phyloP scores from a whole-genome alignment of 495 filamentous ascomycete species.

The Entonaema liquescens region DNA sequence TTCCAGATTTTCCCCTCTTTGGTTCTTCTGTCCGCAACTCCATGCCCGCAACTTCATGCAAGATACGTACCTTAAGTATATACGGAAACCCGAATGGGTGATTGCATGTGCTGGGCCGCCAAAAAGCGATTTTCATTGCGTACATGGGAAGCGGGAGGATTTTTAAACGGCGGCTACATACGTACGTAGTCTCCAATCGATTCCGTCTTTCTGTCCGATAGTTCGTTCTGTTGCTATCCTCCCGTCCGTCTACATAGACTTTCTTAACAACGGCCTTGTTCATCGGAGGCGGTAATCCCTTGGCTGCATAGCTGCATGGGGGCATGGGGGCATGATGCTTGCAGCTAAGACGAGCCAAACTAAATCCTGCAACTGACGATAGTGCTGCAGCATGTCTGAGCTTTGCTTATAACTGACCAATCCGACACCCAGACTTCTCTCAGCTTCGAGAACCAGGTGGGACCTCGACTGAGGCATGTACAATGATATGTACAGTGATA shows the following conservation, averaged over 20 bases:
- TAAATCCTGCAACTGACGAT: slow-evolving; percentile 40
- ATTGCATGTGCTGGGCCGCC: background rate
- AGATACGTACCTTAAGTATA: background rate
- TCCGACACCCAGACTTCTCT: slow-evolving; percentile 11
- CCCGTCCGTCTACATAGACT: slow-evolving; percentile 19
- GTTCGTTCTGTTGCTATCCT: slow-evolving; percentile 30
- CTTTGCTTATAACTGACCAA: slow-evolving; percentile 21
- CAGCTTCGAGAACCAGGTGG: slow-evolving; percentile 37
- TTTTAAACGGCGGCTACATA: slow-evolving; percentile 21
- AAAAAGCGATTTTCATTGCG: background rate
- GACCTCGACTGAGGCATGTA: slow-evolving; percentile 1
- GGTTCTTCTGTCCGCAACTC: background rate
- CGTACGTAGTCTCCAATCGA: slow-evolving; percentile 19
- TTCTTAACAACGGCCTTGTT: slow-evolving; percentile 15
- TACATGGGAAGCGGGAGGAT: background rate
- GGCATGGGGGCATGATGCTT: background rate
- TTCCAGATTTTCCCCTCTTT: background rate
- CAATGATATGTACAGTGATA: slow-evolving; percentile 13
- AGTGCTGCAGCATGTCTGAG: slow-evolving; percentile 30
- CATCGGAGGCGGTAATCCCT: slow-evolving; percentile 21
- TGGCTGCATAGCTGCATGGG: background rate
- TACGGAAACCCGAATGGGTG: background rate
- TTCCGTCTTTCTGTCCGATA: slow-evolving; percentile 13
- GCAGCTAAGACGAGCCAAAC: slow-evolving; percentile 13
- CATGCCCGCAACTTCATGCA: background rate